Evolutionary conservation across 1,284 basidiomycete species (phyloP), one percentile per base, ranked within the genome.

Genomic region (Malassezia vespertilionis): DNA sequence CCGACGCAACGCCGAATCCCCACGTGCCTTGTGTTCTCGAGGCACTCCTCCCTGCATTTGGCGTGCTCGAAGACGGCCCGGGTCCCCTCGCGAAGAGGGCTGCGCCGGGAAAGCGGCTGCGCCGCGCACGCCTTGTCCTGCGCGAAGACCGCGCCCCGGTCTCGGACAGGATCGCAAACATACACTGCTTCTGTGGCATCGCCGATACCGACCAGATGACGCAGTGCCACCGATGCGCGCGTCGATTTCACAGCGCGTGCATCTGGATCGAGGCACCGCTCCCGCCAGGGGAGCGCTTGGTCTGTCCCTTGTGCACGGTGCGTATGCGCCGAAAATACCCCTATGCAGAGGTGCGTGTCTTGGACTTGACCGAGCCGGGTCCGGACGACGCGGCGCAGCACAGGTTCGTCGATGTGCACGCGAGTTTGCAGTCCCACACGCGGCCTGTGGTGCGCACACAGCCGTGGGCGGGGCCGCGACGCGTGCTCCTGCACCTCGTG

Each of bases 251-350:
- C 53, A 61, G 49, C 15, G 45, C 57, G 18, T 71, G 69, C 44
- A 58, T 70, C 17, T 46, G 57, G 33, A 57, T 69, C 26, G 53
- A 51, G n/a, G 56, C 64, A 14, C 52, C 53, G 12, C 46, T 49
- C 18, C 57, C 60, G 14, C 50, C 59, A 18, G 54, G 53, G 20
- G 52, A 57, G 37, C 56, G 63, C 41, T 71, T 65, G 65, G 58
- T 52, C 35, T 71, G 69, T 33, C 69, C 69, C 4, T 60, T 68
- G 56, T 71, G 69, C 53, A 68, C 62, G 39, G 54, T 65, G 56
- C 70, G 69, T 52, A 52, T 58, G 31, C 63, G 66, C 44, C 56
- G 56, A 34, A 55, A 57, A 48, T 71, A 70, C 46, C 57, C 62
- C 21, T 52, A 56, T 27, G 65, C 67, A 8, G 65, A 69, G 39